A percentile compares a stretch with the other conserved stretches of the same genome.
Conservation (phyloP, 805 yeast genomes). For the Groenewaldozyma tartarivorans region DNA sequence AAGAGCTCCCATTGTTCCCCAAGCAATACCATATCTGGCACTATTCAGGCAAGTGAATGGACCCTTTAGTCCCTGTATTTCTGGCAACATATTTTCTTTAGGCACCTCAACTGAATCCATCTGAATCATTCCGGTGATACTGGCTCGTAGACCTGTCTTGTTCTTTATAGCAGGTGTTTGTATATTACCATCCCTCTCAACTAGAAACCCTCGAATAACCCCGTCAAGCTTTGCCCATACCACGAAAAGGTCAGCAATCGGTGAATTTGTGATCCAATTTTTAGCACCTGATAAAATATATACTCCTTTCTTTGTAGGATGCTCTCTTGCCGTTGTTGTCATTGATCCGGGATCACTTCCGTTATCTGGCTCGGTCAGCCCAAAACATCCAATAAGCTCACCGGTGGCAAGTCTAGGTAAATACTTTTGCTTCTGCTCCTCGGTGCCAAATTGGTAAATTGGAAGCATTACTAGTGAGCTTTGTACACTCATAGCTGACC, state of each 20-base stretch:
- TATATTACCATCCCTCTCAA: conserved; percentile 29
- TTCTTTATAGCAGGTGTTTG: conserved; percentile 33
- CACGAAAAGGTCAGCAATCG: conserved; percentile 34
- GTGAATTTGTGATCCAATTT: conserved; percentile 38
- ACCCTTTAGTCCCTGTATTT: conserved; percentile 33
- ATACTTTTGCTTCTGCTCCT: conserved; percentile 32
- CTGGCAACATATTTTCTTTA: conserved; percentile 32
- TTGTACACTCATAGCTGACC: conserved; percentile 37
- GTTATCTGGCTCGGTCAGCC: conserved; percentile 54
- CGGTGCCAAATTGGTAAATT: conserved; percentile 31
- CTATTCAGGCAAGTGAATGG: conserved; percentile 36
- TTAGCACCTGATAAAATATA: conserved; percentile 33
- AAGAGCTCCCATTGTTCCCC: conserved; percentile 37
- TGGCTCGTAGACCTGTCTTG: conserved; percentile 33
- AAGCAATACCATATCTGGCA: conserved; percentile 35
- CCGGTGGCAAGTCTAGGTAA: conserved; percentile 33
- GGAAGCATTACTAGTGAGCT: conserved; percentile 38
- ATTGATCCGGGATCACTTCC: conserved; percentile 51
- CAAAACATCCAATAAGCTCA: conserved; percentile 48
- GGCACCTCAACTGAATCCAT: conserved; percentile 37
- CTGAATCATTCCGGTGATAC: conserved; percentile 35
- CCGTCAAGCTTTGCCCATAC: conserved; percentile 39
- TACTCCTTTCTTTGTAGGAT: conserved; percentile 34
- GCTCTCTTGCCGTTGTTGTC: conserved; percentile 42
- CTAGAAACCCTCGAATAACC: conserved; percentile 33